Base-by-base conservation (phyloP, 768 basidiomycete genomes). In the Albatrellus ellisii region DNA sequence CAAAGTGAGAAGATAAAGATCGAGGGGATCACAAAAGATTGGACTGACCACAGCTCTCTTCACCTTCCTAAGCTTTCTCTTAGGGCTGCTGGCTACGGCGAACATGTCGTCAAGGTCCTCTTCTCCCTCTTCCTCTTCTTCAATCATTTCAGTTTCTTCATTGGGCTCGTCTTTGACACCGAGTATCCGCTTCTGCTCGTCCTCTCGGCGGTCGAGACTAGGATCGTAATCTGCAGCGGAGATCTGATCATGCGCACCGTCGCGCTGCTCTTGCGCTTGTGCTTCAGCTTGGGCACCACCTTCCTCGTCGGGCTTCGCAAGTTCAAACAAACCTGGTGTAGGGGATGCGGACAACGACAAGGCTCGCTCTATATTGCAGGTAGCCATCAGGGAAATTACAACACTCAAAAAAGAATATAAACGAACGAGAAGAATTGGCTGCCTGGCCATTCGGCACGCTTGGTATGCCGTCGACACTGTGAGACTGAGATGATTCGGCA, bases 21-120 rank as follows among this genome's bases (percentile, higher is more conserved):
- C 12, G 17, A 11, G 21, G 24, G 18, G 18, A 34, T 7, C 22
- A 44, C 31, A 38, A 44, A 11, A 31, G 11, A 4, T 52, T n/a
- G n/a, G 34, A 59, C 74, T 46, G 53, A 79, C 77, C 39, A 63
- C 55, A 6, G 72, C 64, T 46, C 63, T 68, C 55, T 68, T 73
- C 15, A 68, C 65, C 54, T 74, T 80, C 65, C 70, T 79, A 7
- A 68, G 58, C 45, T 73, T 79, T 54, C 73, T 77, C 55, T 71
- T 73, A 51, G 71, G 68, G 28, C 60, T 64, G 2, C 60, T 48
- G 15, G 63, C 67, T 17, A 86, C 69, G 18, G 89, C 80, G 53
- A 98, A 98, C 91, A 99, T 97, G 58, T 97, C 94, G 47, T 94
- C 89, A 1, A 94, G 70, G 26, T 91, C 86, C 10, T 87, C 85